Percentiles rank a stretch among this genome's conserved stretches.
Conservation (phyloP, 768 basidiomycete genomes). For the Epithele typhae region DNA sequence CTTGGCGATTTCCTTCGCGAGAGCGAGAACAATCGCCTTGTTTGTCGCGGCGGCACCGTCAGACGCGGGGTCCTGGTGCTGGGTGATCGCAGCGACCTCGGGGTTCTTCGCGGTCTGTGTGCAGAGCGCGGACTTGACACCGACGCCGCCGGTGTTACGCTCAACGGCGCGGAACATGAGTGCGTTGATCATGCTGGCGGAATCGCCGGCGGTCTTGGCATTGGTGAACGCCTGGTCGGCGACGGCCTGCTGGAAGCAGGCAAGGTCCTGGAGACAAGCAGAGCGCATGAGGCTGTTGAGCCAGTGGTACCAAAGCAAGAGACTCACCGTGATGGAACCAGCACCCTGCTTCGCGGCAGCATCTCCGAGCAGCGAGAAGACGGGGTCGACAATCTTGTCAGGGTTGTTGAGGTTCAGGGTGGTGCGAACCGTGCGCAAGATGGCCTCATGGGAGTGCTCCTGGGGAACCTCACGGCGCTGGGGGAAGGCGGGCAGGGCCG, state of each 20-base stretch:
- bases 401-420: conserved; percentile 55
- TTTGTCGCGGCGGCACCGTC: conserved; percentile 51
- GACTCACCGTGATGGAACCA: conserved; percentile 48
- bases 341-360: conserved; percentile 54
- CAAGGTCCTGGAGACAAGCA: conserved; percentile 40
- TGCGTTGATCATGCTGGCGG: conserved; percentile 52
- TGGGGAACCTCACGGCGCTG: conserved; percentile 62
- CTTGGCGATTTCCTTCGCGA: conserved; percentile 60
- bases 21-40: conserved; percentile 58
- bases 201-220: conserved; percentile 57
- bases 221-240: conserved; percentile 73
- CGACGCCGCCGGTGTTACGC: conserved; percentile 56
- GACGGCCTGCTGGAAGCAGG: conserved; percentile 61
- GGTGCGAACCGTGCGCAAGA: conserved; percentile 47
- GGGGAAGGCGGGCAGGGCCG: conserved; percentile 36
- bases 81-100: conserved; percentile 60
- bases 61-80: conserved; percentile 65
- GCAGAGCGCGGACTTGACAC: conserved; percentile 43
- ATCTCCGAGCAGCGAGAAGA: conserved; percentile 61
- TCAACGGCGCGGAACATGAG: conserved; percentile 63
- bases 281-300: background rate
- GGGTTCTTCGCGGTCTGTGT: conserved; percentile 55
- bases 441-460: conserved; percentile 64
- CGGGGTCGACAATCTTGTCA: conserved; percentile 51
- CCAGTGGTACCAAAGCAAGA: background rate